Percentiles rank a stretch among this genome's conserved stretches.
These are phyloP conservation scores for Porcisia hertigi DNA, from an alignment of 208 protist genomes.

Conservation along the genomic window DNA sequence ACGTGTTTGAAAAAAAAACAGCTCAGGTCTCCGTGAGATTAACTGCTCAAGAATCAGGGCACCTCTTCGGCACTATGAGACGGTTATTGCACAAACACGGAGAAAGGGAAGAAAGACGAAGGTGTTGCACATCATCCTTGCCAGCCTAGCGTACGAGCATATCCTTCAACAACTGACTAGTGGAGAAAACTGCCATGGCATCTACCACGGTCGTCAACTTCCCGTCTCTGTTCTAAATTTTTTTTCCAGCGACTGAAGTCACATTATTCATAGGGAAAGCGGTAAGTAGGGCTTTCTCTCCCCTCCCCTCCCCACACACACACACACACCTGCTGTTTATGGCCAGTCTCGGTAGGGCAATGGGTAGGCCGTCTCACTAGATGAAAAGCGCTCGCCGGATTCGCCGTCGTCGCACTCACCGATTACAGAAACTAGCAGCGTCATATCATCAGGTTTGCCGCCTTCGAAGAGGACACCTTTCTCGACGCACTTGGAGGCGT, in stretches of 20 bases:
- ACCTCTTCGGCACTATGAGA: neutral
- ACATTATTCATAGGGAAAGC: neutral
- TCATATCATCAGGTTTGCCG: constrained; percentile 84
- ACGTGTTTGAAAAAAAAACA: neutral
- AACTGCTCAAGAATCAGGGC: neutral
- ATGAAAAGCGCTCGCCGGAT: constrained; percentile 45
- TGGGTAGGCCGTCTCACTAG: constrained; percentile 45
- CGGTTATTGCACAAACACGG: neutral
- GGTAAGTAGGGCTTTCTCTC: neutral
- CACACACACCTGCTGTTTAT: constrained; percentile 8
- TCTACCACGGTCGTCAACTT: neutral
- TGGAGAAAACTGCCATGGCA: neutral
- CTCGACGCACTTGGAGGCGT: constrained; percentile 66
- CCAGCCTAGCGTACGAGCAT: neutral
- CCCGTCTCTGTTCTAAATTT: neutral
- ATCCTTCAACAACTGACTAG: neutral
- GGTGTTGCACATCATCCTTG: neutral
- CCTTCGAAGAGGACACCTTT: constrained; percentile 65
- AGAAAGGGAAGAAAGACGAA: neutral
- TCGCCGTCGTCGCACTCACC: constrained; percentile 46
- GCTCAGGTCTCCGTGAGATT: neutral
- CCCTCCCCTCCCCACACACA: too few species aligned
- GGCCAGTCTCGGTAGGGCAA: constrained; percentile 72
- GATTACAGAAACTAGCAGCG: constrained; percentile 61
- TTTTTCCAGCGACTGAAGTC: neutral